Percentiles rank a stretch among this genome's conserved stretches.
Conservation (phyloP, 306 rosid species). For the Crotalaria pallida region DNA sequence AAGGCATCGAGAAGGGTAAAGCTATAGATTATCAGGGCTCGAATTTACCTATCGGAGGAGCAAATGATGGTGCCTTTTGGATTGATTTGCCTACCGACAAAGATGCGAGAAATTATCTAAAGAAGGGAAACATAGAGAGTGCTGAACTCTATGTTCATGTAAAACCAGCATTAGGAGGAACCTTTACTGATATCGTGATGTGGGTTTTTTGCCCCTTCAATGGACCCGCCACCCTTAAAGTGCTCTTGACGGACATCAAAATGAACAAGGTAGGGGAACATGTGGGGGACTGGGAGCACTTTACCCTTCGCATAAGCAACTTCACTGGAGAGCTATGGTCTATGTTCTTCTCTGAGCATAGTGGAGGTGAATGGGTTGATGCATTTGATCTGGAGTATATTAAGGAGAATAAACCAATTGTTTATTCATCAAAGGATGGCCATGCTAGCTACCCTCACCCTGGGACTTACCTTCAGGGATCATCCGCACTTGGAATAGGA, state of each 20-base stretch:
- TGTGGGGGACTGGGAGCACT: slow-evolving; percentile 97
- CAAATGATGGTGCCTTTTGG: slow-evolving; percentile 67
- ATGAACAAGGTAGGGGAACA: slow-evolving; percentile 80
- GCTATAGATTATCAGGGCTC: slow-evolving; percentile 48
- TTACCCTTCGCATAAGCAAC: slow-evolving; percentile 87
- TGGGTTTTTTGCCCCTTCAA: slow-evolving; percentile 96
- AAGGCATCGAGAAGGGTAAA: slow-evolving; percentile 26
- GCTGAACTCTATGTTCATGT: slow-evolving; percentile 79
- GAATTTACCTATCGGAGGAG: slow-evolving; percentile 67
- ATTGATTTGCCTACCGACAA: slow-evolving; percentile 69
- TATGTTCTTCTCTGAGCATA: slow-evolving; percentile 79
- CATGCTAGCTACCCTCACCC: slow-evolving; percentile 91
- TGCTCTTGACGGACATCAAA: slow-evolving; percentile 52
- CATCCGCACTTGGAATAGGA: slow-evolving; percentile 72
- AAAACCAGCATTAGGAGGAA: slow-evolving; percentile 87
- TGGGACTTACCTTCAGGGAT: slow-evolving; percentile 79
- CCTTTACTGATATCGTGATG: slow-evolving; percentile 83
- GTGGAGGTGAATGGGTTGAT: slow-evolving; percentile 83
- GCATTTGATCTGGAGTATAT: slow-evolving; percentile 68
- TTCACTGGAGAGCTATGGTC: slow-evolving; percentile 83
- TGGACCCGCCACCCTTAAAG: slow-evolving; percentile 78
- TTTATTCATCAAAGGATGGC: slow-evolving; percentile 84
- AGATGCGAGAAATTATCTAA: slow-evolving; percentile 41
- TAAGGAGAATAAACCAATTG: slow-evolving; percentile 59
- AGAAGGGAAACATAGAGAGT: slow-evolving; percentile 63